Base-by-base conservation (phyloP, 2,329 filamentous ascomycete species). In the Aspergillus sp. region DNA sequence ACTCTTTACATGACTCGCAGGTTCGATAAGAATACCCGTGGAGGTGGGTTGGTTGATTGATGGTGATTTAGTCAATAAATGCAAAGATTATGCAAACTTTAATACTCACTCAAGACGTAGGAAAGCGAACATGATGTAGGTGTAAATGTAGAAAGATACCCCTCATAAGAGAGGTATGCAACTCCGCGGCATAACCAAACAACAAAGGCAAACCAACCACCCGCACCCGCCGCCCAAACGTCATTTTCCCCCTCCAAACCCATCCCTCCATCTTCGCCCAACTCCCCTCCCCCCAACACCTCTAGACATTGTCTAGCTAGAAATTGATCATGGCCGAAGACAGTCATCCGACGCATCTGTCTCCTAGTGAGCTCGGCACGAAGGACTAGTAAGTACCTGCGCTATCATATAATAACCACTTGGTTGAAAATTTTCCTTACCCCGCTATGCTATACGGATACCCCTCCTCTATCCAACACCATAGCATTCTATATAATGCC, bases 301-400 rank as follows among this genome's bases (percentile, higher is more conserved):
- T 12, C 14, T 11, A 47, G 18, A 11, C 45, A 11, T 20, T 47
- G 46, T 45, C 32, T 31, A 58, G 18, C 10, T 31, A 16, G 12
- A 12, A 32, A 29, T 12, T 18, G 51, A 54, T 42, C 53, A 69
- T 70, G 65, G 60, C 67, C 45, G 67, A 69, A 36, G 65, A 71
- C 4, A 65, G 52, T 18, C 82, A 80, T 60, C 88, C 88, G n/a
- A 77, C 77, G 1, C 85, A 90, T 68, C 87, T 96, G 26, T 85
- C 90, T 65, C 91, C 92, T 18, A 96, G 84, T 82, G 73, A 85
- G 74, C 85, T 98, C 31, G 94, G 94, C 54, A 96, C 92, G 31
- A 96, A 92, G 77, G 88, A 94, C 82, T 96, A 96, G 92, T 96
- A 80, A 69, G 86, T 82, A 2, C 22, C 26, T 54, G 16, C 36